Conservation (phyloP, 768 basidiomycete genomes). For the Amanita muscaria region DNA sequence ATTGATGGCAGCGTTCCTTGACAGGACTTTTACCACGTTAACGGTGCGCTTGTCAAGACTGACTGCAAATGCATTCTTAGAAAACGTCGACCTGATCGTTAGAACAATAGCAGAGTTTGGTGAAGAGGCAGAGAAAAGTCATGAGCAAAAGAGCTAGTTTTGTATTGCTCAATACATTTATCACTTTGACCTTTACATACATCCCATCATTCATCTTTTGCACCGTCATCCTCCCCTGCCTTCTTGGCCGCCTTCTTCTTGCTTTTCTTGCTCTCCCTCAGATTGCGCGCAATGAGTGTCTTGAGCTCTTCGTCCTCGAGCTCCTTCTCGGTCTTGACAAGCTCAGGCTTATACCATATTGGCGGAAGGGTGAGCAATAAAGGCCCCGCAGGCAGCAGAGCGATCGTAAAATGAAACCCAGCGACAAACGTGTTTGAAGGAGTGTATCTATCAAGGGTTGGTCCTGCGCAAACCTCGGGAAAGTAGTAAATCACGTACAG, state of each 20-base stretch:
- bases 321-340: slow-evolving; percentile 84
- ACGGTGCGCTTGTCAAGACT: slow-evolving; percentile 83
- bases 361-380: slow-evolving; percentile 82
- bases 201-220: slow-evolving; percentile 20
- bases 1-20: slow-evolving; percentile 4
- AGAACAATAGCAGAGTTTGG: slow-evolving; percentile 79
- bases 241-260: slow-evolving; percentile 77
- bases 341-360: slow-evolving; percentile 87
- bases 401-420: slow-evolving; percentile 96
- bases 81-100: slow-evolving; percentile 80
- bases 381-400: slow-evolving; percentile 84
- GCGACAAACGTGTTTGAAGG: slow-evolving; percentile 80
- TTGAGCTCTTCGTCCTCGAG: slow-evolving; percentile 85
- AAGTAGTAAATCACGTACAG: slow-evolving; percentile 48
- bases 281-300: slow-evolving; percentile 61
- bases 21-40: slow-evolving; percentile 66
- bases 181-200: background rate
- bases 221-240: slow-evolving; percentile 32
- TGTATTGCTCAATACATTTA: background rate
- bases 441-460: slow-evolving; percentile 50
- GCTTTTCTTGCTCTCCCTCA: slow-evolving; percentile 88
- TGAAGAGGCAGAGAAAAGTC: slow-evolving; percentile 42
- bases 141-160: background rate
- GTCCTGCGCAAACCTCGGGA: background rate
- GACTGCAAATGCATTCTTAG: slow-evolving; percentile 78